phyloP scores from a whole-genome alignment of 1,139 yeast genomes.

The Candida dubliniensis region DNA sequence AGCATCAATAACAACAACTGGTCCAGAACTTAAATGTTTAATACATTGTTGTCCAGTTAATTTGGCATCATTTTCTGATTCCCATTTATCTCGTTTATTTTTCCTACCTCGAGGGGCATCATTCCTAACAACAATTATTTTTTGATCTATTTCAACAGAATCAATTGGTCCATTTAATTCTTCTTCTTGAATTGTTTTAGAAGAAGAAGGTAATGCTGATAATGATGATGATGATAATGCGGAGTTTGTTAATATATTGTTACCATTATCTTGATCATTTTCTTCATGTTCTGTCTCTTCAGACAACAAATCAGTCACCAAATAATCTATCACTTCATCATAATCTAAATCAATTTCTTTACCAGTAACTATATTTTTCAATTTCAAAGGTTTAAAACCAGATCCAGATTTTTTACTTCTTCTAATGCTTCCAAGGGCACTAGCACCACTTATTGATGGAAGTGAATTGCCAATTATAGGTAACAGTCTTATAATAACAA shows the following conservation, averaged over 20 bases:
- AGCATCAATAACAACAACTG: constrained; percentile 74
- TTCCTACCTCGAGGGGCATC: constrained; percentile 73
- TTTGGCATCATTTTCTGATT: constrained; percentile 70
- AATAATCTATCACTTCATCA: constrained; percentile 56
- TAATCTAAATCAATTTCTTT: constrained; percentile 70
- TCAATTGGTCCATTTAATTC: constrained; percentile 29
- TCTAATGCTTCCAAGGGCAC: constrained; percentile 27
- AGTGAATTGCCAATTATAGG: constrained; percentile 41
- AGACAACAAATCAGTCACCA: constrained; percentile 48
- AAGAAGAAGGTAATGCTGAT: too few relatives aligned
- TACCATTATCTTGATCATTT: constrained; percentile 5
- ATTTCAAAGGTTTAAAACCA: constrained; percentile 67
- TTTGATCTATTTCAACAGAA: constrained; percentile 51
- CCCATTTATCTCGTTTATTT: constrained; percentile 80
- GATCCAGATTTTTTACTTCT: constrained; percentile 14
- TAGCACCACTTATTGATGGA: neutral
- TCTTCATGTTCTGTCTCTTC: constrained; percentile 22
- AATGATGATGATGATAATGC: neutral
- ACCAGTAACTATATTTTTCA: constrained; percentile 59
- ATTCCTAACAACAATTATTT: constrained; percentile 62
- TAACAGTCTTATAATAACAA: constrained; percentile 67
- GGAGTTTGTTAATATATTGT: constrained; percentile 22
- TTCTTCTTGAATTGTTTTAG: constrained; percentile 4
- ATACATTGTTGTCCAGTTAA: constrained; percentile 58
- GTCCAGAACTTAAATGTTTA: constrained; percentile 57